Base-by-base conservation (phyloP, 495 filamentous ascomycete species). In the Trichoderma erinaceum region DNA sequence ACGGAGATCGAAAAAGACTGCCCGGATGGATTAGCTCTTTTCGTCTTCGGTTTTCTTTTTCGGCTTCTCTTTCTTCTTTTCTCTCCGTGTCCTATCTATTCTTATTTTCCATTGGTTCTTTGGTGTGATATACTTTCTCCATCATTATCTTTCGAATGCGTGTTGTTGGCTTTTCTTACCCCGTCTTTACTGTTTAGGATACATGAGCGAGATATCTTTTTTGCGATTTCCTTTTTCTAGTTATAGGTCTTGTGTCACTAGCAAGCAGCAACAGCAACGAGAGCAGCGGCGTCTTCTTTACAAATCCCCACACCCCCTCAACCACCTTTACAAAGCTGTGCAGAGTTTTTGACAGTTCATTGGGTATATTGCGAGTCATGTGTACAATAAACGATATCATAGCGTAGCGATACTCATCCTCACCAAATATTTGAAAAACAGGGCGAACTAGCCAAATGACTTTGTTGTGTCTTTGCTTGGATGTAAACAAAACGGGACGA, bases 361-460 rank as follows among this genome's bases (percentile, higher is more conserved):
- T 16, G 56, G 56, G 56, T 38, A 61, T 13, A 29, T 61, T 61
- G 56, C 56, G 18, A 21, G 25, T 18, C 13, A 32, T 11, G 10
- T 61, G 56, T 61, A 32, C 29, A 21, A 61, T 61, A 61, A 15
- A 61, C 27, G 56, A 52, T 21, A 21, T 48, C 48, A 52, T 52
- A 52, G 48, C 48, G 48, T 52, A 52, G 48, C 48, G 48, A 52
- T 52, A 18, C 48, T 52, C 48, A 18, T 48, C n/a, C n/a, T n/a
- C 21, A 11, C 21, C 7, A 21, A 52, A 11, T 10, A 38, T 52
- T 52, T 2, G 29, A 29, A 29, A 29, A 11, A 0, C 7, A 8
- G 21, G 48, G 48, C 48, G n/a, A 23, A n/a, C 48, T n/a, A 21
- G 48, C 2, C 21, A n/a, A 23, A 25, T 5, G 10, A 6, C 25